Base-by-base conservation (phyloP, 31 red algal species). In the Odonthalia washingtoniensis region DNA sequence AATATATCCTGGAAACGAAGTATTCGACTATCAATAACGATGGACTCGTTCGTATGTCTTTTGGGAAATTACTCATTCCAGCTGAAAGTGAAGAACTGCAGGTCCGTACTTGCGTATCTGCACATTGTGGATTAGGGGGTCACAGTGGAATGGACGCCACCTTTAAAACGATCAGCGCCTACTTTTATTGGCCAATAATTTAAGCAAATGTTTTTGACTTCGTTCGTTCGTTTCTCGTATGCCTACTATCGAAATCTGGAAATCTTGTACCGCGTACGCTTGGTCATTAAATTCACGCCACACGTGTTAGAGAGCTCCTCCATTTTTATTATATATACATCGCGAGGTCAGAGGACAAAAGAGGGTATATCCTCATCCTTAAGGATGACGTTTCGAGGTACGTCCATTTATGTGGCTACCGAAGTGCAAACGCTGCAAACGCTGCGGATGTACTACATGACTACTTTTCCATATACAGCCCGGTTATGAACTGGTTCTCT, bases 351-450 rank as follows among this genome's bases (percentile, higher is more conserved):
- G 16, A 52, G 3, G 37, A 4, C 17, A 4, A 69, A 12, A 5
- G 16, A 4, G 0, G 38, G 62, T 83, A 69, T 31, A 83, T 83
- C 9, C 0, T 83, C 28, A 83, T 86, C 4, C 70, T 86, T 3
- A 86, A 86, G 82, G 82, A 75, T 52, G 82, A 86, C 69, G 68
- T 86, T 65, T 45, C 82, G 0, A 69, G 69, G 30, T 86, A 75
- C 0, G 67, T 86, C 21, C 52, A 36, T 36, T 17, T 86, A 4
- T 42, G 70, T 2, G 34, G 31, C 4, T 86, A 6, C 40, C 16
- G 39, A 62, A 0, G 12, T 0, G 82, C 82, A n/a, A 37, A 74
- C 46, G 70, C 42, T 17, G 36, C 5, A 4, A 75, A 9, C 4
- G 40, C 82, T 33, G 33, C 82, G 26, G 30, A 57, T 24, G 0